Evolutionary conservation across 176 grass and related monocot species (phyloP), one percentile per base, ranked within the genome.

Genomic region (Phoenix dactylifera): DNA sequence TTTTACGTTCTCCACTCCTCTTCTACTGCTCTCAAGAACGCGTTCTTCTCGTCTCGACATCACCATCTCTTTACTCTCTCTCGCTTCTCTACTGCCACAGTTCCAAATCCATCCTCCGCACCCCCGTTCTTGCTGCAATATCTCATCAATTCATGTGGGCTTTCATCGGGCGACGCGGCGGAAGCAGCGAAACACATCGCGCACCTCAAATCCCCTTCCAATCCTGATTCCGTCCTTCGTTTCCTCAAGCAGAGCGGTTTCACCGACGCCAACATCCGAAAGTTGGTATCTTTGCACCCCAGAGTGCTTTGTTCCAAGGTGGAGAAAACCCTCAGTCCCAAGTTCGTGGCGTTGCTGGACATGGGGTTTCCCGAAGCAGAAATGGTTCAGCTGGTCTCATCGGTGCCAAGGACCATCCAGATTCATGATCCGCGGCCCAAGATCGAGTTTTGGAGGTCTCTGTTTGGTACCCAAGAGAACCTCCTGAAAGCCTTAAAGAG

Each of bases 191-290:
- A 39, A 7, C 28, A 26, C 15, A 2, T 32, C 51, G 7, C 49
- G 16, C 49, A 50, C 17, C 17, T 77, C 58, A 57, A 56, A 54
- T 20, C 55, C 50, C 4, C 10, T 3, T 17, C 35, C 6, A 25
- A 26, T 10, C 60, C 71, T 1, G 65, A 69, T 7, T 55, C 74
- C 16, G 57, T 77, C 15, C 18, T 77, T 4, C 12, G 16, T 15
- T 77, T 69, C 49, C 65, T 77, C 1, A 69, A 55, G n/a, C 58
- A 64, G 15, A 64, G 26, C 1, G 67, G 75, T 14, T 55, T 71
- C 19, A 20, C 24, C 15, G 49, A 71, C 26, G 28, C 7, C 4
- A 51, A 78, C 14, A 58, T 78, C 51, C 55, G 71, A 55, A 62
- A 3, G 6, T 22, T 64, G 16, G 30, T 64, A 25, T 58, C 32